These are phyloP conservation scores for Periglandula ipomoeae DNA, from an alignment of 2,329 filamentous ascomycete genomes.

Conservation along the genomic window DNA sequence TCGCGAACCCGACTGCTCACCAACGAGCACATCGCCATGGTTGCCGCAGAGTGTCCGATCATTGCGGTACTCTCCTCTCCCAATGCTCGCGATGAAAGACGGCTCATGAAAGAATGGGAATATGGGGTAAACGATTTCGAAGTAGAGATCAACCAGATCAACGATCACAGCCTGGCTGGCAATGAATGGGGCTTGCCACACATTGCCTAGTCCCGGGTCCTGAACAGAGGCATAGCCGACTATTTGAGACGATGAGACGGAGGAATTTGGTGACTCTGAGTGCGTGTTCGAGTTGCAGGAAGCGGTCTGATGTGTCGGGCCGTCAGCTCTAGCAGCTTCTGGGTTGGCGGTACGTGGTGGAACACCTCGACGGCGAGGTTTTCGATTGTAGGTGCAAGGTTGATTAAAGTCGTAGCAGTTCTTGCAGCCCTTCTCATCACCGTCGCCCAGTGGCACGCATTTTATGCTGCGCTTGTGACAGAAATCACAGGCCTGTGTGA, in stretches of 20 bases:
- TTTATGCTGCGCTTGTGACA: slow-evolving; percentile 29
- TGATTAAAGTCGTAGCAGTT: slow-evolving; percentile 41
- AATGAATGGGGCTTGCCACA: background rate
- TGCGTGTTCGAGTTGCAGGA: background rate
- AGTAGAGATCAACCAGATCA: slow-evolving; percentile 38
- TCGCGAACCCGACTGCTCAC: slow-evolving; percentile 39
- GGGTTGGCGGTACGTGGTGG: slow-evolving; percentile 2
- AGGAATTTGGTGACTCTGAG: background rate
- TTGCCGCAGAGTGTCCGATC: slow-evolving; percentile 34
- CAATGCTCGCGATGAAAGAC: slow-evolving; percentile 30
- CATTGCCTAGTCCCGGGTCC: background rate
- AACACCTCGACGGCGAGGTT: slow-evolving; percentile 28
- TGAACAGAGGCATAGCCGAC: background rate
- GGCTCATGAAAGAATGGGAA: slow-evolving; percentile 41
- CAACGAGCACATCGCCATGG: slow-evolving; percentile 43
- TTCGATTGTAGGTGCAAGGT: slow-evolving; percentile 34
- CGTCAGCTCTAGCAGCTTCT: slow-evolving; percentile 12
- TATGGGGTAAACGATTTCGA: slow-evolving; percentile 44
- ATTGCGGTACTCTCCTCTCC: slow-evolving; percentile 31
- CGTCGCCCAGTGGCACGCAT: slow-evolving; percentile 19
- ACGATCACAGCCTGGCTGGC: slow-evolving; percentile 19
- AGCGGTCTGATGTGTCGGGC: background rate
- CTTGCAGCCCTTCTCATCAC: slow-evolving; percentile 31
- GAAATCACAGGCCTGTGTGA: slow-evolving; percentile 27
- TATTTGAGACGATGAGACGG: background rate